These are phyloP conservation scores for Nakazawaea pomicola DNA, from an alignment of 805 yeast genomes.

Conservation along the genomic window DNA sequence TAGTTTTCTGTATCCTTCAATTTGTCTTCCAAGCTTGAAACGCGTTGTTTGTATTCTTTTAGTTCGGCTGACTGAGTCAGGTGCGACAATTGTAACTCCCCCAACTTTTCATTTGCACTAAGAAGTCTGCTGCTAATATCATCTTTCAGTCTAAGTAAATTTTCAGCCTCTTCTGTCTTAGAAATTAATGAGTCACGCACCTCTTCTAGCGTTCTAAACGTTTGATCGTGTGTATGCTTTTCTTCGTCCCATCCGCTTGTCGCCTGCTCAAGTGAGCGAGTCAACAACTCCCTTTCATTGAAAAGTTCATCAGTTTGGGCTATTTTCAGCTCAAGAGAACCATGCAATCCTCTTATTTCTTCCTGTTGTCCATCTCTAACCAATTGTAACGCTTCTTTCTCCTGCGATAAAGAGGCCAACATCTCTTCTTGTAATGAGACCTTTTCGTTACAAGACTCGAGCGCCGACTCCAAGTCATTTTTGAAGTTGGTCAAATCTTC, in stretches of 20 bases:
- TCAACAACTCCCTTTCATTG: slow-evolving; percentile 18
- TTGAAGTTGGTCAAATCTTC: slow-evolving; percentile 10
- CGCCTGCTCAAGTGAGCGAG: slow-evolving; percentile 21
- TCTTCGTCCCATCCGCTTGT: slow-evolving; percentile 16
- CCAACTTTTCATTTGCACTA: too few relatives aligned
- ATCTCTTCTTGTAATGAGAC: slow-evolving; percentile 22
- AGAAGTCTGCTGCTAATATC: too few relatives aligned
- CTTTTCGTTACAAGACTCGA: slow-evolving; percentile 17
- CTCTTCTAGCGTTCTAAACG: too few relatives aligned
- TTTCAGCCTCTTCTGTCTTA: too few relatives aligned
- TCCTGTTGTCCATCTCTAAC: slow-evolving; percentile 14
- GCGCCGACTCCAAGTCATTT: slow-evolving; percentile 8
- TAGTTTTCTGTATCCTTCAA: too few relatives aligned
- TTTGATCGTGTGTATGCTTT: too few relatives aligned
- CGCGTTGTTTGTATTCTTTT: too few relatives aligned
- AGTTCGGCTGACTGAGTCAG: too few relatives aligned
- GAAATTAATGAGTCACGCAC: too few relatives aligned
- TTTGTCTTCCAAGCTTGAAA: too few relatives aligned
- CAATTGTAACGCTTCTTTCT: slow-evolving; percentile 15
- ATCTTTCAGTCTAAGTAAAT: too few relatives aligned
- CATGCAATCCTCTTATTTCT: slow-evolving; percentile 14
- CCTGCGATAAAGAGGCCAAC: slow-evolving; percentile 12
- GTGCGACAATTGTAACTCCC: too few relatives aligned
- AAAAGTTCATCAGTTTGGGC: slow-evolving; percentile 13
- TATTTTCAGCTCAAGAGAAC: slow-evolving; percentile 7